Evolutionary conservation across 2,329 filamentous ascomycete genomes (phyloP), one percentile per base, ranked within the genome.

Genomic region (Cytospora leucostoma): DNA sequence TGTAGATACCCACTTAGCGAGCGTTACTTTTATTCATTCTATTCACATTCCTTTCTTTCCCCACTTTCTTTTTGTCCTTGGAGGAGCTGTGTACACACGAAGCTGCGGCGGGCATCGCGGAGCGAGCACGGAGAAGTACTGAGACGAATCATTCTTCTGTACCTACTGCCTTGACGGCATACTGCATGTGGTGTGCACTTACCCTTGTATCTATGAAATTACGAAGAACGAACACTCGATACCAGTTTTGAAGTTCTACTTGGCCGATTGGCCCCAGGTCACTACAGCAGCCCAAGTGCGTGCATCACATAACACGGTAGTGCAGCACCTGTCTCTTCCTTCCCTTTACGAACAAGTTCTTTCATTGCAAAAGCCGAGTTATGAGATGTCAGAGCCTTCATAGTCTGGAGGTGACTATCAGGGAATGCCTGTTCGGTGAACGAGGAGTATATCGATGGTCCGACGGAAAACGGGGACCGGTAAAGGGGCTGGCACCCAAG

Each of bases 201-300:
- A 38, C 52, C 47, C 33, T 34, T 63, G 63, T 65, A 65, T 65
- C 55, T 65, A 65, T 53, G 63, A 65, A 59, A 37, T 61, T 50
- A 65, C 51, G 63, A 65, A 61, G 56, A 55, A 65, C 54, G 60
- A 63, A 61, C 54, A 64, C 57, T 53, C 63, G 63, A 65, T 65
- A 65, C 63, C 63, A 63, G 50, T 49, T 40, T 40, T 47, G 37
- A 44, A 58, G 51, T 27, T 32, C 47, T 27, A 27, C 27, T 27
- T 27, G 27, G 27, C 27, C 27, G 27, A 50, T 10, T 6, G 17
- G 15, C 10, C 6, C 40, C 19, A 38, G 21, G 13, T 44, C n/a
- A 61, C 19, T 34, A 32, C 32, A 37, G 17, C 51, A 13, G 35
- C 10, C 52, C 19, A 19, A 17, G 44, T 21, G n/a, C 44, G 17